Evolutionary conservation across 2,329 filamentous ascomycete species (phyloP).

Genomic region (Emergomyces pasteurianus): DNA sequence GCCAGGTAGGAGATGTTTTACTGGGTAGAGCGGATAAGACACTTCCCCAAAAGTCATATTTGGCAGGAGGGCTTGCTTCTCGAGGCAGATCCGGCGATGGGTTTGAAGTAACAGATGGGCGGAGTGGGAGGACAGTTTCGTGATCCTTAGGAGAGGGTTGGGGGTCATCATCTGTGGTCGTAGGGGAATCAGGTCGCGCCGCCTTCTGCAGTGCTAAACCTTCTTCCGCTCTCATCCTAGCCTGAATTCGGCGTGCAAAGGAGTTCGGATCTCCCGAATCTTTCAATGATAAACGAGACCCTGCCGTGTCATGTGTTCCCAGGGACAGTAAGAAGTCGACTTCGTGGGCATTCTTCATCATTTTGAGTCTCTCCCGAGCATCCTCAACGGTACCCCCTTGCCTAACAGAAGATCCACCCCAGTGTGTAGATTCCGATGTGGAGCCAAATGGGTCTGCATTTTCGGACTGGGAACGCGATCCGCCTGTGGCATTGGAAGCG

Average conservation of each 20-base stretch:
- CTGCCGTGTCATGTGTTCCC: conserved; percentile 17
- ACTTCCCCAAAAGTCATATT: conserved; percentile 8
- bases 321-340: conserved; percentile 25
- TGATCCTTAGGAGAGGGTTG: not conserved
- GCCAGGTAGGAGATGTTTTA: not conserved
- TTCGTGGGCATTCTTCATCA: conserved; percentile 25
- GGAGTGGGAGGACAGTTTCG: conserved; percentile 8
- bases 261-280: conserved; percentile 31
- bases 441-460: not conserved
- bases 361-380: conserved; percentile 17
- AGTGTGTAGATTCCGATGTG: not conserved
- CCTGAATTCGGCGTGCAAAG: conserved; percentile 36
- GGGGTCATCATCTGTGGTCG: not conserved
- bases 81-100: not conserved
- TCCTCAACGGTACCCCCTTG: conserved; percentile 8
- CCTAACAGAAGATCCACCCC: not conserved
- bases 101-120: conserved; percentile 5
- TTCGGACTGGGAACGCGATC: conserved; percentile 1
- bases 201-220: conserved; percentile 35
- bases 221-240: conserved; percentile 43
- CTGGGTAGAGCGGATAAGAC: conserved; percentile 9
- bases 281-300: conserved; percentile 29
- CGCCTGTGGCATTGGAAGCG: conserved; percentile 3
- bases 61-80: not conserved
- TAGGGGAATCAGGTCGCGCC: not conserved